Evolutionary conservation across 768 basidiomycete species (phyloP), one percentile per base, ranked within the genome.

Genomic region (Amanita polypyramis): DNA sequence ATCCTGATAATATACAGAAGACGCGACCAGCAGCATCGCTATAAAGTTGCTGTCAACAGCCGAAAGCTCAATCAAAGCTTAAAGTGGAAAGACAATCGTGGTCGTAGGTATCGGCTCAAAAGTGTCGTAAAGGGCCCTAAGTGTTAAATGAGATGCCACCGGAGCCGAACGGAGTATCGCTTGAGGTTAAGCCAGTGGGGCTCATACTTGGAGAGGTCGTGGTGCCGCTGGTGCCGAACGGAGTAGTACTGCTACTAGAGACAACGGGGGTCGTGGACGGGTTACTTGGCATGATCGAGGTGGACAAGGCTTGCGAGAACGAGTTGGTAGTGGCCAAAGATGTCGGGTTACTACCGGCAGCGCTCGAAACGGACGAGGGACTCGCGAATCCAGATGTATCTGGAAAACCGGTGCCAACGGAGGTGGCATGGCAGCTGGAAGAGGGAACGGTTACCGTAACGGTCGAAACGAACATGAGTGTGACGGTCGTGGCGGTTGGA

Each of bases 401-500:
- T 25, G 49, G 43, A 8, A 36, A 21, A 4, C 39, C 38, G 6
- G 40, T 40, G 12, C 39, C 25, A 6, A 30, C 30, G 12, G 37
- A 9, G 14, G n/a, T 32, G 12, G 39, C 5, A 15, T 23, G 20
- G 15, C 41, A 49, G 12, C 17, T 27, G 12, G 20, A 43, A 14
- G 20, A 43, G 15, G 27, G 25, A 27, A 7, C 40, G 11, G 49
- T 44, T 5, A 50, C 42, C 14, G 49, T 50, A 42, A 50, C 41
- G 25, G 49, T 50, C 34, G 49, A 43, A 14, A 43, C 43, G 2
- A 43, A 2, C 7, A 32, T 43, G 10, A 50, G 2, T 11, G 49
- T 50, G 12, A 41, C 39, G 36, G 42, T 43, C 3, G 23, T 6
- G 15, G 40, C 12, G 15, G 4, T 25, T 36, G 35, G 10, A 14